Base-by-base conservation (phyloP, 495 filamentous ascomycete genomes). In the Coniosporium apollinis region DNA sequence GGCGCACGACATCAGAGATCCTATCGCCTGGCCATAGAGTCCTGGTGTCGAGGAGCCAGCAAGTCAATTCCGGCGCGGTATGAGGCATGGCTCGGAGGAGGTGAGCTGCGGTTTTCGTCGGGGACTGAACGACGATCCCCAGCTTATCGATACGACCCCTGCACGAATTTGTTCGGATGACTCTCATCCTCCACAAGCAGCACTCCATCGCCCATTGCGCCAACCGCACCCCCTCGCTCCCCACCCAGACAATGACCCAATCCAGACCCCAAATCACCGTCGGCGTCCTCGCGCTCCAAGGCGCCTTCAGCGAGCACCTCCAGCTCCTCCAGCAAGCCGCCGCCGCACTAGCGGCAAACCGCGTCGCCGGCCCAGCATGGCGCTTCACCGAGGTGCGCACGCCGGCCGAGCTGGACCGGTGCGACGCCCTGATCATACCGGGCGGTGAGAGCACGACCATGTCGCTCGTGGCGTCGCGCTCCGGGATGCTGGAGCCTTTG, bases 401-500 rank as follows among this genome's bases (percentile, higher is more conserved):
- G 20, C 55, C 70, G 13, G 54, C 62, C 7, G 69, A 93, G 41
- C 67, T 97, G 10, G 59, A 64, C 8, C 46, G 40, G 46, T 94
- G 85, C 60, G 74, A 85, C 51, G 89, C 76, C 2, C 65, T 97
- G 15, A 72, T 97, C 45, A 67, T 97, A 41, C 89, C 91, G 4
- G 89, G 89, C 28, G 91, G 89, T 39, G 89, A 97, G 51, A 92
- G 82, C 51, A 97, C 89, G 3, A 79, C 86, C 4, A 86, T 97
- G 49, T 81, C 85, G 3, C 67, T 97, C 13, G 80, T 96, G 13
- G 89, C 89, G 7, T 71, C 69, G 14, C 68, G 86, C 31, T 78
- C 77, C 2, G 72, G 76, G 11, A 52, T 97, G 26, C 57, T 97
- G 31, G 85, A 92, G 41, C 84, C 82, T 3, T 57, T 97, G 39